Base-by-base conservation (phyloP, 768 basidiomycete species). In the Rhodotorula diobovata region DNA sequence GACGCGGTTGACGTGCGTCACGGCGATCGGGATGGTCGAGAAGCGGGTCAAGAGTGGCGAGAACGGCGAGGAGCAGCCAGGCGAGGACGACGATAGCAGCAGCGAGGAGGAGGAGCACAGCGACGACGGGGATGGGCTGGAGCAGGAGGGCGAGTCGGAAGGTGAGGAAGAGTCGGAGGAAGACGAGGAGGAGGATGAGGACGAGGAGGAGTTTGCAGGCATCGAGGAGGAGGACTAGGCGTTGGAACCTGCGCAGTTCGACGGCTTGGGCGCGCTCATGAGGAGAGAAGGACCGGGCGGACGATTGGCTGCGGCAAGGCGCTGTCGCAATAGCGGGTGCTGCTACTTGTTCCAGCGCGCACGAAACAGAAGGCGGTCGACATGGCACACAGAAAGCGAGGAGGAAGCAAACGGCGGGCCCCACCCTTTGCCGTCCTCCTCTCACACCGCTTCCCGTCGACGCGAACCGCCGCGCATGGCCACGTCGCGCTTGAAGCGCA, bases 1-100 rank as follows among this genome's bases (percentile, higher is more conserved):
- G 16, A 91, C 87, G 43, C 84, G 94, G 37, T 79, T 97, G 78
- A 95, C 91, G 15, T 93, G 93, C 68, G 76, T 81, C 15, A 76
- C 78, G 25, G 76, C 80, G 30, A 80, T 82, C 23, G 76, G 82
- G 64, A 77, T 82, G 25, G n/a, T 53, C 25, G 75, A 75, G 45
- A 76, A 67, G 37, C 77, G 70, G 32, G 74, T 67, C 11, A 79
- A 66, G 18, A 78, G 79, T 34, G 76, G 61, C 9, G 57, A 51
- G 25, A 82, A 82, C 34, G 79, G 21, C 23, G 70, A 61, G n/a
- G 66, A 55, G 48, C 63, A 63, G 39, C 53, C 45, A 5, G 63
- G 63, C 20, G 69, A 70, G 25, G 65, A 64, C 6, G 66, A 77
- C 34, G 82, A 81, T 16, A 77, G 73, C 4, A 80, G 78, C 15